Percentiles rank a stretch among this genome's conserved stretches.
These are phyloP conservation scores for Ustilago trichophora DNA, from an alignment of 1,284 basidiomycete genomes.

Conservation along the genomic window DNA sequence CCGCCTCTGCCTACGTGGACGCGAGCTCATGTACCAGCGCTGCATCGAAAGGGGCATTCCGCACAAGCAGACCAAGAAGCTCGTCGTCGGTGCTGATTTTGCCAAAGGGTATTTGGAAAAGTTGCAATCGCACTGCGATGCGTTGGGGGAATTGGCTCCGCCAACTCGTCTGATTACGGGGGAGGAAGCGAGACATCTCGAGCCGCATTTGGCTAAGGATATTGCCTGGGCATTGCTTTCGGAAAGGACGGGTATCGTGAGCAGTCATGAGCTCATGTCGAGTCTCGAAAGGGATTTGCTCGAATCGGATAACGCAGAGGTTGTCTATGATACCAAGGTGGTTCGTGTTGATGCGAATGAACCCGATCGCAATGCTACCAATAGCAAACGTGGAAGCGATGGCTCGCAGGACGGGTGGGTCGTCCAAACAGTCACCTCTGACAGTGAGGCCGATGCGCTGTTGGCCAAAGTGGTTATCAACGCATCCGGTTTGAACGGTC, in stretches of 20 bases:
- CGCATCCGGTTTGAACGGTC: slow-evolving; percentile 79
- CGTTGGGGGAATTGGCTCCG: slow-evolving; percentile 66
- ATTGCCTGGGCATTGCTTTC: slow-evolving; percentile 82
- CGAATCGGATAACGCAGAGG: slow-evolving; percentile 76
- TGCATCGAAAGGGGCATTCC: slow-evolving; percentile 77
- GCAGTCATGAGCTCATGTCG: slow-evolving; percentile 81
- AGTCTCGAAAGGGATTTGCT: slow-evolving; percentile 80
- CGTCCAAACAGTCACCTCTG: slow-evolving; percentile 69
- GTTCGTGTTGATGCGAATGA: slow-evolving; percentile 82
- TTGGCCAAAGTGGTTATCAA: slow-evolving; percentile 87
- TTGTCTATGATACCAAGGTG: slow-evolving; percentile 83
- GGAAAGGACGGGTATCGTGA: slow-evolving; percentile 88
- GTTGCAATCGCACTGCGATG: slow-evolving; percentile 44
- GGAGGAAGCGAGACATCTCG: slow-evolving; percentile 77
- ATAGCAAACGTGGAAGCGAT: slow-evolving; percentile 48
- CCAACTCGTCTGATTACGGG: slow-evolving; percentile 75
- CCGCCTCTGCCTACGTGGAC: slow-evolving; percentile 83
- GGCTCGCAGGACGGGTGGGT: slow-evolving; percentile 70
- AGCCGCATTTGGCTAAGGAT: slow-evolving; percentile 79
- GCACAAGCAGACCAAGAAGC: slow-evolving; percentile 80
- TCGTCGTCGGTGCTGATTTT: slow-evolving; percentile 63
- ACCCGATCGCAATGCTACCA: slow-evolving; percentile 9
- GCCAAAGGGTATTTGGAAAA: slow-evolving; percentile 47
- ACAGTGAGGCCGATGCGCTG: slow-evolving; percentile 73
- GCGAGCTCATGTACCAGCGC: slow-evolving; percentile 82